Evolutionary conservation across 768 basidiomycete species (phyloP), one percentile per base, ranked within the genome.

Genomic region (Cystoderma amianthinum): DNA sequence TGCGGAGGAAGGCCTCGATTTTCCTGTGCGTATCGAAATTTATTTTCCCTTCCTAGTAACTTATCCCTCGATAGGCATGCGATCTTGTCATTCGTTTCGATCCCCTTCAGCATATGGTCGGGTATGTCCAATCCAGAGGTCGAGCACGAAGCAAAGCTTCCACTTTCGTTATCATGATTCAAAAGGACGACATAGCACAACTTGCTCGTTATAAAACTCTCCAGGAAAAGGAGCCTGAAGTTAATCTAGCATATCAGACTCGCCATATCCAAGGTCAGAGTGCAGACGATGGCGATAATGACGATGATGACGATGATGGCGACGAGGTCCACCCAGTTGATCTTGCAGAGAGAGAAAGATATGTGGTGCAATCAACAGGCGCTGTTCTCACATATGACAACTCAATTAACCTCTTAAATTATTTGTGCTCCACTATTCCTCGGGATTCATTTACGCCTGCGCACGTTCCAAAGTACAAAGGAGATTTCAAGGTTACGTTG

Each of bases 1-100:
- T 11, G 92, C 89, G 0, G 92, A 95, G 59, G 92, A 95, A 64
- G 92, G 92, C 0, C 71, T 95, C 13, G 91, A 95, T 57, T 90
- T 95, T 63, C 85, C 84, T 17, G 83, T 85, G 53, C 41, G 75
- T 49, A 24, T 22, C 18, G n/a, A 35, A 4, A 16, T 30, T 17
- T 13, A 36, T 19, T 25, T n/a, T 25, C 1, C 4, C 32, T 2
- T 25, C 32, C 17, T 20, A 18, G 4, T 45, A 21, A 23, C 34
- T 41, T 43, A 32, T 47, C 41, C 39, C 22, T 19, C 32, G 15
- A 37, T 28, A 88, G 85, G 82, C 82, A 9, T 93, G 90, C 57
- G 85, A 90, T 53, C 67, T 93, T 5, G 86, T 92, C 34, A 71
- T 94, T 48, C 85, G 91, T 4, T 93, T 91, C 50, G 90, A 95